These are phyloP conservation scores for Hymenoscyphus infarciens DNA, from an alignment of 2,329 filamentous ascomycete genomes.

Conservation along the genomic window DNA sequence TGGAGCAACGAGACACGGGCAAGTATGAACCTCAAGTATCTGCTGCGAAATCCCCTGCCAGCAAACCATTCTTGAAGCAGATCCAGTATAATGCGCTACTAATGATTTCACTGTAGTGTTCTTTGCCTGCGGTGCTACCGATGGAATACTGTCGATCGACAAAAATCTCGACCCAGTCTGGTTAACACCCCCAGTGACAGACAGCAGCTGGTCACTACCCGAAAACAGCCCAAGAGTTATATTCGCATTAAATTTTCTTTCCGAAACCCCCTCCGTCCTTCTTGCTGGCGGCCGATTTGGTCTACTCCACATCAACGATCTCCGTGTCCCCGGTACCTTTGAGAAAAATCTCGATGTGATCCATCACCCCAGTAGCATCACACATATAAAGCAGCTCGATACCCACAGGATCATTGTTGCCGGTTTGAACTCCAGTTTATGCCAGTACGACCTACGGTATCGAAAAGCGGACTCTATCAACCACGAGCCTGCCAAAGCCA, in stretches of 20 bases:
- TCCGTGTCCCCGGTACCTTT: conserved; percentile 29
- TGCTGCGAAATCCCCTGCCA: no score
- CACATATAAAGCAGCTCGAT: conserved; percentile 49
- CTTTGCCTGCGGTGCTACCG: conserved; percentile 48
- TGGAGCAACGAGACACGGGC: no score
- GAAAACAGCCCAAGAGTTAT: conserved; percentile 37
- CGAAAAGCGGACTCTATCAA: conserved; percentile 16
- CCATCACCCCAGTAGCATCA: conserved; percentile 40
- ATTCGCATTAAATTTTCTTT: conserved; percentile 48
- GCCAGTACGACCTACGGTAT: conserved; percentile 56
- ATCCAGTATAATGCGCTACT: background rate
- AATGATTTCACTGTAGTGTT: conserved; percentile 37
- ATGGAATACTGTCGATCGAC: conserved; percentile 43
- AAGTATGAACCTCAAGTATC: no score
- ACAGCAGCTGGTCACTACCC: conserved; percentile 17
- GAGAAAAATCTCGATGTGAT: conserved; percentile 23
- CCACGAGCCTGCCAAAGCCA: background rate
- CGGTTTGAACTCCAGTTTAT: conserved; percentile 48
- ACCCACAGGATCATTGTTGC: conserved; percentile 50
- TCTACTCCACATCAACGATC: conserved; percentile 38
- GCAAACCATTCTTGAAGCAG: no score
- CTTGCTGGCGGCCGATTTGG: conserved; percentile 51
- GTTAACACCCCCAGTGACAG: conserved; percentile 17
- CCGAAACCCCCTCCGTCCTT: conserved; percentile 43
- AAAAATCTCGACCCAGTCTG: conserved; percentile 17